Evolutionary conservation across 2,329 filamentous ascomycete genomes (phyloP).

Genomic region (Pestalotiopsis sp.): DNA sequence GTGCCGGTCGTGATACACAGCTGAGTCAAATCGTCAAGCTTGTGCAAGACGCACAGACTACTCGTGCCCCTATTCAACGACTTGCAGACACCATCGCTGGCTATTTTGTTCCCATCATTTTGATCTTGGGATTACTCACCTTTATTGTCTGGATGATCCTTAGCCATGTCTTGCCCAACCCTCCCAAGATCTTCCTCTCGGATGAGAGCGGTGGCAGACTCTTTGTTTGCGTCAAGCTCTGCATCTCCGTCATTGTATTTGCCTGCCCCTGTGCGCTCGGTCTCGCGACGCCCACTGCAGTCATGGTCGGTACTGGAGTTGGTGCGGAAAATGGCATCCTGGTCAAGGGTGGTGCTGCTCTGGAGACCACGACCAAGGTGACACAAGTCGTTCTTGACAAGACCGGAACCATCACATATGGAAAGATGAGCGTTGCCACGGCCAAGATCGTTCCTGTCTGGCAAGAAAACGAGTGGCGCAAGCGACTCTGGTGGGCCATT

Average conservation of each 20-base stretch:
- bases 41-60: constrained; percentile 97
- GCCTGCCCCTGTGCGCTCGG: constrained; percentile 97
- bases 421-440: constrained; percentile 90
- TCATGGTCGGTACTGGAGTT: constrained; percentile 98
- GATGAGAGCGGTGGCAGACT: constrained; percentile 84
- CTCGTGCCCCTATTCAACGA: constrained; percentile 89
- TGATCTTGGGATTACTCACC: constrained; percentile 80
- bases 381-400: constrained; percentile 93
- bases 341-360: constrained; percentile 92
- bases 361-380: constrained; percentile 89
- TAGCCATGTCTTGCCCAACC: constrained; percentile 80
- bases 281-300: constrained; percentile 90
- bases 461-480: constrained; percentile 68
- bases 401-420: constrained; percentile 91
- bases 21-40: constrained; percentile 97
- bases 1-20: constrained; percentile 92
- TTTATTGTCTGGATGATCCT: constrained; percentile 95
- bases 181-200: constrained; percentile 85
- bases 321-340: constrained; percentile 95
- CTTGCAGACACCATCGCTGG: constrained; percentile 90
- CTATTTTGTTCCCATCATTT: constrained; percentile 90
- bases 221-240: constrained; percentile 96
- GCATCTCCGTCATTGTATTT: constrained; percentile 98
- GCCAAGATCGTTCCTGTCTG: constrained; percentile 69
- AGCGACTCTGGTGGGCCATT: constrained; percentile 90